Conservation (phyloP, 2,329 filamentous ascomycete genomes). For the Microcyclosporella mali region DNA sequence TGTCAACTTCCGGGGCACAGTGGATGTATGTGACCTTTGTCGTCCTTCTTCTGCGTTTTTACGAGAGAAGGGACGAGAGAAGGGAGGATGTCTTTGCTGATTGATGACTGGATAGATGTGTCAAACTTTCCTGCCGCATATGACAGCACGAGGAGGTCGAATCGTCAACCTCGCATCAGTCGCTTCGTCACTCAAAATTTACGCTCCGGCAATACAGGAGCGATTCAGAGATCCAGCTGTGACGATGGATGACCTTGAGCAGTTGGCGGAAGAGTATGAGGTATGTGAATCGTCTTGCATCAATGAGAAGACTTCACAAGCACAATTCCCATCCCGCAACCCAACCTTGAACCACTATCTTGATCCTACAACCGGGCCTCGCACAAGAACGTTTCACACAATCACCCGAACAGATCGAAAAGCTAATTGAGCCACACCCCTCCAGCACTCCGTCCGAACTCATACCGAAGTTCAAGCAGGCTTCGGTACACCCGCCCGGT, state of each 20-base stretch:
- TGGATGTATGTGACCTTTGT: constrained; percentile 24
- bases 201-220: constrained; percentile 21
- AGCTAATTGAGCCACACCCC: too few relatives aligned
- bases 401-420: too few relatives aligned
- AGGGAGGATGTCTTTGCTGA: too few relatives aligned
- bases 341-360: too few relatives aligned
- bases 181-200: constrained; percentile 28
- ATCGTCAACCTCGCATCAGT: constrained; percentile 35
- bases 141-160: constrained; percentile 18
- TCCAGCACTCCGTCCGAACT: constrained; percentile 16
- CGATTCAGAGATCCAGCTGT: constrained; percentile 21
- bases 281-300: constrained; percentile 7
- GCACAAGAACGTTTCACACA: too few relatives aligned
- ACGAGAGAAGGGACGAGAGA: too few relatives aligned
- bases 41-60: not conserved
- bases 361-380: too few relatives aligned
- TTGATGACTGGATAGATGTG: constrained; percentile 24
- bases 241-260: constrained; percentile 24
- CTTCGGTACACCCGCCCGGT: constrained; percentile 24
- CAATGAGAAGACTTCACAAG: not conserved
- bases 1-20: constrained; percentile 32
- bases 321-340: too few relatives aligned
- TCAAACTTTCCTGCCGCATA: constrained; percentile 28
- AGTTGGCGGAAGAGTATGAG: constrained; percentile 28
- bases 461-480: constrained; percentile 22